phyloP scores from a whole-genome alignment of 2,329 filamentous ascomycete species.

The Beauveria rudraprayagi region DNA sequence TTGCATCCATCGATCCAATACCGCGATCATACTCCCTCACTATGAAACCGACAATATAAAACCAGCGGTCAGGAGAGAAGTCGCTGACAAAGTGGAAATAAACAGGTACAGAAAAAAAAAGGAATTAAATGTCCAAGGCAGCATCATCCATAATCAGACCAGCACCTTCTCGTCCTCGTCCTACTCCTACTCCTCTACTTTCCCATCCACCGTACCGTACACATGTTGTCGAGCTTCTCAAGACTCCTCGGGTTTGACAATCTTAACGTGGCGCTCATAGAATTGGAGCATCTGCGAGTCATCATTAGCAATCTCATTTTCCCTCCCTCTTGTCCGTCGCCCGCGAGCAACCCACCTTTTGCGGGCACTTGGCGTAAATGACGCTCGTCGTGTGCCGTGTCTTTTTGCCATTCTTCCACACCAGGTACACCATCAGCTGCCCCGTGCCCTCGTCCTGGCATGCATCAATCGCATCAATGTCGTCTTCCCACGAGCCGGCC shows the following conservation, averaged over 20 bases:
- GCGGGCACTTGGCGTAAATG: constrained; percentile 69
- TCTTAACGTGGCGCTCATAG: constrained; percentile 50
- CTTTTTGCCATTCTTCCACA: constrained; percentile 67
- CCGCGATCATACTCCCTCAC: too few species aligned
- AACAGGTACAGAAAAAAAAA: too few species aligned
- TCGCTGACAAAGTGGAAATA: too few species aligned
- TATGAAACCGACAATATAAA: too few species aligned
- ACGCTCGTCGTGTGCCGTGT: constrained; percentile 62
- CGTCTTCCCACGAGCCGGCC: constrained; percentile 67
- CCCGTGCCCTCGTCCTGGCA: constrained; percentile 56
- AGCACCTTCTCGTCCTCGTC: too few species aligned
- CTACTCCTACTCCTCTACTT: too few species aligned
- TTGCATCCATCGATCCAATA: too few species aligned
- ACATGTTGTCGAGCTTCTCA: constrained; percentile 1
- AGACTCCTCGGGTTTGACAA: constrained; percentile 33
- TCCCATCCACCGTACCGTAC: not conserved
- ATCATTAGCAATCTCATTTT: not conserved
- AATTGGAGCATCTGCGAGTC: constrained; percentile 46
- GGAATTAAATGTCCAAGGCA: too few species aligned
- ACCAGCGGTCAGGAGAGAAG: too few species aligned
- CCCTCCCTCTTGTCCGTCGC: not conserved
- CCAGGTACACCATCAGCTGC: constrained; percentile 58
- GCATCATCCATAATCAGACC: too few species aligned
- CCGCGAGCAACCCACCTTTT: constrained; percentile 47
- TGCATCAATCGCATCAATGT: constrained; percentile 62